phyloP scores from a whole-genome alignment of 306 rosid genomes.

The cucumber (Cucumis sativus) region DNA sequence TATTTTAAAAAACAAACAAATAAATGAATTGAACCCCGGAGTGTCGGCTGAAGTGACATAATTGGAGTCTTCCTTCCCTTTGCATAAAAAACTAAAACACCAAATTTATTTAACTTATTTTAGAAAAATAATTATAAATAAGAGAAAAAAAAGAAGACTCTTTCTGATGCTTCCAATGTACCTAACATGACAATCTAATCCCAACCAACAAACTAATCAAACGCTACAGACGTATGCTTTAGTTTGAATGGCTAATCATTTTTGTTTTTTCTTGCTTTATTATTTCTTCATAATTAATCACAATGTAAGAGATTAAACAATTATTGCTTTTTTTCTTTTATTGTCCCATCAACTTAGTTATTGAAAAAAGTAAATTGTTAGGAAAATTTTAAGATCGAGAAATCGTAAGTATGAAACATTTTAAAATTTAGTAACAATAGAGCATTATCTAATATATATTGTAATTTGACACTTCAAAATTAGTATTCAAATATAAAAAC shows the following conservation, averaged over 20 bases:
- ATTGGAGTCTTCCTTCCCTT: not conserved
- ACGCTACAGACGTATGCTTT: not conserved
- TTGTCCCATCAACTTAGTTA: conserved; percentile 10
- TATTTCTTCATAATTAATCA: not conserved
- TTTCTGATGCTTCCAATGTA: not conserved
- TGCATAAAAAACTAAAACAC: not conserved
- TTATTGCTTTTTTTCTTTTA: not conserved
- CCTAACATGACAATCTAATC: conserved; percentile 15
- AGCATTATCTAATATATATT: no score
- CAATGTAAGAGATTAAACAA: not conserved
- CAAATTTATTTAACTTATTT: not conserved
- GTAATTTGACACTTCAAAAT: no score
- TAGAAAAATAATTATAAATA: not conserved
- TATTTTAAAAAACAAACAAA: no score
- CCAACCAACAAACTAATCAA: conserved; percentile 16
- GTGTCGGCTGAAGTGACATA: conserved; percentile 1
- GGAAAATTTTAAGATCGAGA: no score
- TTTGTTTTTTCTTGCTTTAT: not conserved
- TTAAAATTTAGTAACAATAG: no score
- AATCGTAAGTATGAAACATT: no score
- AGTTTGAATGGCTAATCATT: not conserved
- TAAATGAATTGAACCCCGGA: not conserved
- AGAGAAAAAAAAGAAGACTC: not conserved
- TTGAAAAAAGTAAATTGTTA: not conserved
- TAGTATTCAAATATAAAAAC: no score